A percentile compares a stretch with the other conserved stretches of the same genome.
These are phyloP conservation scores for Phytophthora boehmeriae DNA, from an alignment of 352 stramenopile species.

Conservation along the genomic window DNA sequence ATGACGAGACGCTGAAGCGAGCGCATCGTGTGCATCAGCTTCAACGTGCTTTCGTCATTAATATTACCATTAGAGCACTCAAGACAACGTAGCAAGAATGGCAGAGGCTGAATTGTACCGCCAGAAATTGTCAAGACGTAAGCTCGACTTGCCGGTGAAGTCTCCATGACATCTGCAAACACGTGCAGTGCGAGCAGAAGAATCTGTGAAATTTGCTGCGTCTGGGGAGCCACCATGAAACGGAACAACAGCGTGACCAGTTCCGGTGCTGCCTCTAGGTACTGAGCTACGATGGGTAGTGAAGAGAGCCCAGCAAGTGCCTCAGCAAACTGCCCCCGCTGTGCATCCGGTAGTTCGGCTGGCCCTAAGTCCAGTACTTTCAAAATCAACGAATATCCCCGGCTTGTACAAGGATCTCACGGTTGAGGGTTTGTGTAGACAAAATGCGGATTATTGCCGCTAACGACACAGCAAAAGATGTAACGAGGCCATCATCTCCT, in stretches of 20 bases:
- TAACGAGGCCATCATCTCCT: slow-evolving; percentile 24
- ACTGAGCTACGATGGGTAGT: slow-evolving; percentile 16
- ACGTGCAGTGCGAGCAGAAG: slow-evolving; percentile 44
- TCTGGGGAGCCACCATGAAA: slow-evolving; percentile 53
- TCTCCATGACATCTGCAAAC: slow-evolving; percentile 61
- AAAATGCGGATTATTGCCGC: slow-evolving; percentile 23
- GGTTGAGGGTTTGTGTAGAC: slow-evolving; percentile 29
- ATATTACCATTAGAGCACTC: slow-evolving; percentile 24
- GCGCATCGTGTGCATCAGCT: slow-evolving; percentile 52
- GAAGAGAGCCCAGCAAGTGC: slow-evolving; percentile 21
- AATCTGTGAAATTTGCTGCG: slow-evolving; percentile 32
- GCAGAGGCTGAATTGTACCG: slow-evolving; percentile 29
- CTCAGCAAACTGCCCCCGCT: slow-evolving; percentile 29
- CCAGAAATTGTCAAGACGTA: slow-evolving; percentile 41
- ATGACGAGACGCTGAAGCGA: slow-evolving; percentile 61
- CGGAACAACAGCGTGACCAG: slow-evolving; percentile 61
- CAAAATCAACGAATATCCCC: slow-evolving; percentile 52
- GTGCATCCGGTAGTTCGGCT: slow-evolving; percentile 8
- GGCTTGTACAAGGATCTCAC: slow-evolving; percentile 29
- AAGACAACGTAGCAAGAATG: slow-evolving; percentile 58
- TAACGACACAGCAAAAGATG: slow-evolving; percentile 21
- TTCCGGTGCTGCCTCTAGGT: slow-evolving; percentile 32
- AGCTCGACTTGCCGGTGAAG: slow-evolving; percentile 45
- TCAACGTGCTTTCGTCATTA: slow-evolving; percentile 28
- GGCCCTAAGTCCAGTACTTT: slow-evolving; percentile 24